Conservation (phyloP, 441 rosid species). For the Lepidium campestre region DNA sequence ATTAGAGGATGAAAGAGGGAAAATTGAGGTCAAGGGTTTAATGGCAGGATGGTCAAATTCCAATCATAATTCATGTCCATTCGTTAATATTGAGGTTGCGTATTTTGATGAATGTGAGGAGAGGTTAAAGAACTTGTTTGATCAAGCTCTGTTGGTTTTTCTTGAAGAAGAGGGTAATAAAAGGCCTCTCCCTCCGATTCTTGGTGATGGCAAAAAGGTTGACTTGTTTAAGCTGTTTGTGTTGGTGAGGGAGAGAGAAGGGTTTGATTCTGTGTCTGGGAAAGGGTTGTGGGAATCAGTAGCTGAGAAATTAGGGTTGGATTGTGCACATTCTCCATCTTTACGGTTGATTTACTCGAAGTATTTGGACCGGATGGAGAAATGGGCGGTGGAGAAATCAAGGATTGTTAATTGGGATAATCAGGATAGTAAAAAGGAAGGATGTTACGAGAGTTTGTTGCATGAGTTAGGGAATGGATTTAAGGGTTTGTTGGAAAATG, state of each 20-base stretch:
- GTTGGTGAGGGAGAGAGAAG: slow-evolving; percentile 42
- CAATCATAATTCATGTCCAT: slow-evolving; percentile 32
- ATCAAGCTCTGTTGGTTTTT: slow-evolving; percentile 43
- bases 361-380: slow-evolving; percentile 39
- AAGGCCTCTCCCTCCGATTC: slow-evolving; percentile 43
- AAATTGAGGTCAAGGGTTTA: slow-evolving; percentile 15
- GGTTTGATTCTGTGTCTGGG: slow-evolving; percentile 37
- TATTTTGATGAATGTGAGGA: slow-evolving; percentile 28
- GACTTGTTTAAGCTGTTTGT: slow-evolving; percentile 54
- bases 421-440: slow-evolving; percentile 13
- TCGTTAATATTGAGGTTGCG: slow-evolving; percentile 17
- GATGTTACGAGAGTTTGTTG: slow-evolving; percentile 23
- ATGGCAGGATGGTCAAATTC: slow-evolving; percentile 59
- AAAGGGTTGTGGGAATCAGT: slow-evolving; percentile 41
- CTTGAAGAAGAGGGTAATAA: slow-evolving; percentile 40
- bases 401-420: slow-evolving; percentile 20
- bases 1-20: slow-evolving; percentile 5
- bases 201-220: slow-evolving; percentile 34
- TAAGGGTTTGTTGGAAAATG: slow-evolving; percentile 32
- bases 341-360: slow-evolving; percentile 38
- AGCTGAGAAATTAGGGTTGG: slow-evolving; percentile 35
- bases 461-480: slow-evolving; percentile 37
- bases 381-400: slow-evolving; percentile 30
- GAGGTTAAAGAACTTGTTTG: slow-evolving; percentile 44
- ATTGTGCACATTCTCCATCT: slow-evolving; percentile 24